Percentiles rank a stretch among this genome's conserved stretches.
phyloP scores from a whole-genome alignment of 2,329 filamentous ascomycete species.

The Cladophialophora bantiana region DNA sequence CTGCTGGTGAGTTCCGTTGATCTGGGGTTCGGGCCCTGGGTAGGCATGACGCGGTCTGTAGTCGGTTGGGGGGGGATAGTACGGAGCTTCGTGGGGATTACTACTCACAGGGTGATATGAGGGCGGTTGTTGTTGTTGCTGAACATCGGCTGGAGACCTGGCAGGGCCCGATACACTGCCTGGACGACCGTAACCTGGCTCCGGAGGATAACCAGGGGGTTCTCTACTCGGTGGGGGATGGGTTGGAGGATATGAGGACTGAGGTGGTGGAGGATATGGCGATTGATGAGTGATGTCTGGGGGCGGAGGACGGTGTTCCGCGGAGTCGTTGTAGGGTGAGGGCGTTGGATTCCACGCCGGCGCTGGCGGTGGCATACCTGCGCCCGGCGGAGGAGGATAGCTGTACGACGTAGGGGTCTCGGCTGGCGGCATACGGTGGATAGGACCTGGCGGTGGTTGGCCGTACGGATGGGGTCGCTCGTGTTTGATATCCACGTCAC shows the following conservation, averaged over 20 bases:
- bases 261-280: slow-evolving; percentile 30
- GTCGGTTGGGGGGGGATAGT: slow-evolving; percentile 38
- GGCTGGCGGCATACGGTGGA: slow-evolving; percentile 40
- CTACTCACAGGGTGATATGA: slow-evolving; percentile 38
- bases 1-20: slow-evolving; percentile 37
- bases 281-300: slow-evolving; percentile 34
- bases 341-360: slow-evolving; percentile 39
- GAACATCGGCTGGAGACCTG: slow-evolving; percentile 39
- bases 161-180: slow-evolving; percentile 38
- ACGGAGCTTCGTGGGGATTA: slow-evolving; percentile 35
- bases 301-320: slow-evolving; percentile 37
- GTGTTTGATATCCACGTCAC: slow-evolving; percentile 39
- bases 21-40: slow-evolving; percentile 34
- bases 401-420: slow-evolving; percentile 40
- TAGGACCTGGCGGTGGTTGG: slow-evolving; percentile 31
- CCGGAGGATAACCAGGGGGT: slow-evolving; percentile 36
- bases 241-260: slow-evolving; percentile 29
- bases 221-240: slow-evolving; percentile 34
- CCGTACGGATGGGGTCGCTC: slow-evolving; percentile 36
- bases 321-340: slow-evolving; percentile 38
- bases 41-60: slow-evolving; percentile 39
- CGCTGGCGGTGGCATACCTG: slow-evolving; percentile 36
- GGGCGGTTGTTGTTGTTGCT: slow-evolving; percentile 28
- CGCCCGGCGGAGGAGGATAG: slow-evolving; percentile 34
- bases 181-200: slow-evolving; percentile 38